phyloP scores from a whole-genome alignment of 768 basidiomycete species.

The Boletus rubroflammeus region DNA sequence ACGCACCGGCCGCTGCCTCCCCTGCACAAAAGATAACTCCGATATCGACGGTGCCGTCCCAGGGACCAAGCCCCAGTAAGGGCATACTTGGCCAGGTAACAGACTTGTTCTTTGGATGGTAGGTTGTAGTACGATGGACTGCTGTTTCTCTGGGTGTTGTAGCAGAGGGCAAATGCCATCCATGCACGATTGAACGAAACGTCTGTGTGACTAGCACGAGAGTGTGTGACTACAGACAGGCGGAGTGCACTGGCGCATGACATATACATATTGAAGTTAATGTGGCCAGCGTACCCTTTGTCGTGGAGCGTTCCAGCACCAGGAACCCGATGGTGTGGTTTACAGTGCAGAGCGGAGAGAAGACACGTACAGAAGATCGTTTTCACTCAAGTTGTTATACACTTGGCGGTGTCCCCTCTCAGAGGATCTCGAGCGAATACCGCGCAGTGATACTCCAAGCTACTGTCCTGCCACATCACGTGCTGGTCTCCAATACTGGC shows the following conservation, averaged over 20 bases:
- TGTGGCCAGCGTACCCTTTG: neutral
- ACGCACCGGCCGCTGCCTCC: constrained; percentile 19
- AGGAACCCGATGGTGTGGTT: neutral
- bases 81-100: constrained; percentile 70
- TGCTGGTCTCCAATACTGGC: neutral
- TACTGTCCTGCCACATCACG: neutral
- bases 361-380: neutral
- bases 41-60: constrained; percentile 7
- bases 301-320: neutral
- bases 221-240: neutral
- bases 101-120: constrained; percentile 83
- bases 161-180: neutral
- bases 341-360: neutral
- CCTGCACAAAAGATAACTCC: constrained; percentile 23
- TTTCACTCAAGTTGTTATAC: neutral
- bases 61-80: constrained; percentile 43
- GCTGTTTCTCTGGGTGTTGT: neutral
- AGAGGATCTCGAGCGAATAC: neutral
- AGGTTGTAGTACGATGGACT: constrained; percentile 19
- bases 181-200: neutral
- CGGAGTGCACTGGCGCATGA: neutral
- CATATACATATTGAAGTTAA: too few species aligned
- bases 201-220: neutral
- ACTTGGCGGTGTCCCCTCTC: neutral
- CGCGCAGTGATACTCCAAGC: neutral